Percentiles rank a stretch among this genome's conserved stretches.
phyloP scores from a whole-genome alignment of 176 grass and related monocot species.

The Thalia dealbata region DNA sequence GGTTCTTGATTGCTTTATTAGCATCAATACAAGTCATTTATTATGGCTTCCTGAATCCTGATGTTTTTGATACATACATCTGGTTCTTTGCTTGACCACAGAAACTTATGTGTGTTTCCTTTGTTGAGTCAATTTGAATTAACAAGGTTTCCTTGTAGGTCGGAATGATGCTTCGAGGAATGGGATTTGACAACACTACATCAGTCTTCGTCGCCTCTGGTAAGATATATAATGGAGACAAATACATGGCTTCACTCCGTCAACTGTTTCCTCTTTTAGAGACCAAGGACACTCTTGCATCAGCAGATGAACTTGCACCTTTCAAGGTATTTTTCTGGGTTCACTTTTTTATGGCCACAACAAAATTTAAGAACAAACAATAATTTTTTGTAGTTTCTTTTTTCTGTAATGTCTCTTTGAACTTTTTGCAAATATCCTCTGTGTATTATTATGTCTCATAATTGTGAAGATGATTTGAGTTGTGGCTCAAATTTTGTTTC shows the following conservation, averaged over 20 bases:
- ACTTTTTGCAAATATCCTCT: not conserved
- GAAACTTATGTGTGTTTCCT: not conserved
- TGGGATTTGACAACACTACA: slow-evolving; percentile 82
- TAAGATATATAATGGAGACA: slow-evolving; percentile 65
- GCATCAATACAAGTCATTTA: not conserved
- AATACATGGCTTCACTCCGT: slow-evolving; percentile 64
- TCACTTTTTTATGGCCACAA: not conserved
- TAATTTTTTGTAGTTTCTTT: not conserved
- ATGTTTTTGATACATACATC: too few relatives aligned
- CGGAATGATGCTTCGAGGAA: slow-evolving; percentile 93
- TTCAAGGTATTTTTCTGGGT: slow-evolving; percentile 40
- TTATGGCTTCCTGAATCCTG: not conserved
- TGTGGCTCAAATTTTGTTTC: too few relatives aligned
- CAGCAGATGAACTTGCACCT: slow-evolving; percentile 59
- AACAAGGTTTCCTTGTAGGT: slow-evolving; percentile 61
- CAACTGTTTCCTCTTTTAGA: slow-evolving; percentile 74
- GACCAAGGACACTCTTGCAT: slow-evolving; percentile 63
- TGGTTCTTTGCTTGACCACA: too few relatives aligned
- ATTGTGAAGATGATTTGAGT: not conserved
- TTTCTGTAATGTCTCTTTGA: not conserved
- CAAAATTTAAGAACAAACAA: not conserved
- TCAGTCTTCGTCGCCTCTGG: slow-evolving; percentile 75
- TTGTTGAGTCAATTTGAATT: too few relatives aligned
- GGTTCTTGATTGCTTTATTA: not conserved
- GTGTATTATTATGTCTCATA: too few relatives aligned